Base-by-base conservation (phyloP, 768 basidiomycete genomes). In the Serendipita sp. region DNA sequence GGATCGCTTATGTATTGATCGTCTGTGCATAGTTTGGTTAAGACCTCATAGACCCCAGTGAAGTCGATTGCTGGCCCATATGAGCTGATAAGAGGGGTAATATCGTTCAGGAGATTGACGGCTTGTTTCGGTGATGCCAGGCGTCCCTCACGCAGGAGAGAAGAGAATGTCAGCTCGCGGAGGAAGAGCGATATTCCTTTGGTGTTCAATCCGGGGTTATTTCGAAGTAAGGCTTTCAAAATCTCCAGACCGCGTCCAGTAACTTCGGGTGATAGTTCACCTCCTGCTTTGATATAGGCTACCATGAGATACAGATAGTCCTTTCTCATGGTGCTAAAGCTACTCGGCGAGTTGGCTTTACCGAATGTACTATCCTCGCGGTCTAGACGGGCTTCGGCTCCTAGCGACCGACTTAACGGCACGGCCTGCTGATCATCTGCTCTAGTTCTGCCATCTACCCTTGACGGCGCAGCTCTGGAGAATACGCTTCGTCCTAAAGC, bases 401-500 rank as follows among this genome's bases (percentile, higher is more conserved):
- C 28, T 18, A 16, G 16, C 8, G 56, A 38, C 8, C 37, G 28
- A n/a, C 3, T 16, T 30, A 32, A 8, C 13, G 56, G 56, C 32
- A 38, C 32, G 34, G 62, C 32, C 46, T 11, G 16, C 18, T n/a
- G 45, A 28, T 54, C 47, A 32, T 24, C 47, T 18, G n/a, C 24
- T 24, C 5, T 53, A 30, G 30, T 15, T 53, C 30, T 46, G 24
- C 16, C 30, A n/a, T 60, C 56, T 10, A 35, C n/a, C 10, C 30
- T 46, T 7, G 47, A 48, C 8, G 60, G n/a, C 15, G 46, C 18
- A 30, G 65, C 16, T 56, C 58, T 82, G 37, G 75, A 72, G 13
- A 87, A 75, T 35, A 79, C 68, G 32, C 87, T 81, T 7, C 71
- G 67, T 15, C 83, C 81, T 24, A 91, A 73, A 0, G 87, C 87